Conservation (phyloP, 495 filamentous ascomycete species). For the Neurospora hispaniola region DNA sequence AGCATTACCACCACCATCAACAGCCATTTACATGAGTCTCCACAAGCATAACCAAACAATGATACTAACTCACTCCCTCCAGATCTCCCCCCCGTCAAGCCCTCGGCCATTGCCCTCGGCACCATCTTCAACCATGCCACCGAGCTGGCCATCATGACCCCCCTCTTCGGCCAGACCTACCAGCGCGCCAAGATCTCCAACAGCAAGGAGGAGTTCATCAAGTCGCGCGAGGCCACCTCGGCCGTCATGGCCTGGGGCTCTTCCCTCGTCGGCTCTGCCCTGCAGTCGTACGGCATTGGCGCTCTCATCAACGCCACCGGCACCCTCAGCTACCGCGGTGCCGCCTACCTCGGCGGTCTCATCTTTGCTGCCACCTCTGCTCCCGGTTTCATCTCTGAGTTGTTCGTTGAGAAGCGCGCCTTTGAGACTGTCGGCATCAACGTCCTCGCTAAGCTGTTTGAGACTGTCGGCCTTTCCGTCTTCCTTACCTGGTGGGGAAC, state of each 20-base stretch:
- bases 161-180: conserved; percentile 92
- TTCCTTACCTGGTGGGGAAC: conserved; percentile 98
- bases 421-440: conserved; percentile 82
- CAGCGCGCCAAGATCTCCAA: conserved; percentile 84
- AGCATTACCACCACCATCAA: background rate
- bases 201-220: conserved; percentile 92
- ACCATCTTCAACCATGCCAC: conserved; percentile 83
- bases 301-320: conserved; percentile 93
- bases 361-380: conserved; percentile 88
- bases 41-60: background rate
- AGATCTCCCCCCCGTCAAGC: conserved; percentile 96
- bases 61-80: background rate
- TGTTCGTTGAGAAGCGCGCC: conserved; percentile 84
- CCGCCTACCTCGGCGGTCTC: conserved; percentile 81
- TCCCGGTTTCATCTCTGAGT: conserved; percentile 76
- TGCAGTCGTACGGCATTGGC: conserved; percentile 91
- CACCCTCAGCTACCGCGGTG: conserved; percentile 91
- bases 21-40: too few species aligned
- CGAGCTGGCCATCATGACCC: conserved; percentile 58
- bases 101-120: conserved; percentile 91
- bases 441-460: conserved; percentile 69
- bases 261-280: conserved; percentile 74
- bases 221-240: conserved; percentile 80
- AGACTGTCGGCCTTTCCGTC: conserved; percentile 84
- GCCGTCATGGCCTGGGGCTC: conserved; percentile 86